Conservation (phyloP, 2,329 filamentous ascomycete species). For the Colletotrichum tabaci region DNA sequence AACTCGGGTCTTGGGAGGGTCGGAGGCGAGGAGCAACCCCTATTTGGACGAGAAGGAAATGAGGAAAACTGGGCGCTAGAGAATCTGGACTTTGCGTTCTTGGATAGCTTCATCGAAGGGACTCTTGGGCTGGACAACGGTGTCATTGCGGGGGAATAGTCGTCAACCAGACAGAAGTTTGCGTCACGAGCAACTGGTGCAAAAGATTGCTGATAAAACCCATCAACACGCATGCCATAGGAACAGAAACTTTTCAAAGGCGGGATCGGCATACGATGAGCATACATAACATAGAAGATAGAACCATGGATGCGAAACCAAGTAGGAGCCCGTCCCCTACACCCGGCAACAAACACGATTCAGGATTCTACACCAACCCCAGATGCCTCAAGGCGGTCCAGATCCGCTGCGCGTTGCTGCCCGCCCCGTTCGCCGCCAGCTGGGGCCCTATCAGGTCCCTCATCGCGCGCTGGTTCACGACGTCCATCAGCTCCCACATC, state of each 20-base stretch:
- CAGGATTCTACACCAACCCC: slow-evolving; percentile 7
- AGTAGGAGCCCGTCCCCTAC: too few species aligned
- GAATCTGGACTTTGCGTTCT: slow-evolving; percentile 23
- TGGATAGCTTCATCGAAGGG: slow-evolving; percentile 22
- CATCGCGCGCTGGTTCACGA: slow-evolving; percentile 21
- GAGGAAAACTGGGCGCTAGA: slow-evolving; percentile 26
- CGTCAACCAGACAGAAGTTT: too few species aligned
- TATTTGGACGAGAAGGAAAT: background rate
- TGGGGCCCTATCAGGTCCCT: slow-evolving; percentile 31
- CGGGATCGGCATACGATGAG: too few species aligned
- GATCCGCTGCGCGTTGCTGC: slow-evolving; percentile 29
- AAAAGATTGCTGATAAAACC: background rate
- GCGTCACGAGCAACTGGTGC: background rate
- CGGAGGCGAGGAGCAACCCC: slow-evolving; percentile 46
- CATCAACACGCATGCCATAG: background rate
- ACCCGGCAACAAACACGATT: too few species aligned
- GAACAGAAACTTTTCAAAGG: background rate
- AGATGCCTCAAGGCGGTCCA: slow-evolving; percentile 39
- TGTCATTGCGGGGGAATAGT: too few species aligned
- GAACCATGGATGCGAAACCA: too few species aligned
- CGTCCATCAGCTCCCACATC: slow-evolving; percentile 39
- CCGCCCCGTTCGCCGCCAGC: slow-evolving; percentile 26
- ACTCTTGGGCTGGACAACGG: background rate
- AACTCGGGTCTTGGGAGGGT: background rate
- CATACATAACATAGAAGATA: background rate